Conservation (phyloP, 2,329 filamentous ascomycete species). For the Fusarium pseudograminearum region DNA sequence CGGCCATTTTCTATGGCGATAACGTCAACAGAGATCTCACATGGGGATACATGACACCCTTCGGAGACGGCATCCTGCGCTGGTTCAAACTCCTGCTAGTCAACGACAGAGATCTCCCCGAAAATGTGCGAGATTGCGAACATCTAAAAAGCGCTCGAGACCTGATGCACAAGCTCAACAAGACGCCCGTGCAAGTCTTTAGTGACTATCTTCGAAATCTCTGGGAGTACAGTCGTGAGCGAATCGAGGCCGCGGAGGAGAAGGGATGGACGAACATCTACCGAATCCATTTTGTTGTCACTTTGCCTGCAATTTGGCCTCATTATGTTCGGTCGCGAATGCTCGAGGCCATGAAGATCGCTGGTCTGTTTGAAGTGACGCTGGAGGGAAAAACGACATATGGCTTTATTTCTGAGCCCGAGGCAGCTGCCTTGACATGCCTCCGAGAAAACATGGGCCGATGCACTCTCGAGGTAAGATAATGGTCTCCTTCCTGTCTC, state of each 20-base stretch:
- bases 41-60: slow-evolving; percentile 53
- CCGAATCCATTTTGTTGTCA: slow-evolving; percentile 55
- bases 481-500: not conserved
- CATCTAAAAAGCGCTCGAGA: slow-evolving; percentile 38
- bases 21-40: rapidly evolving
- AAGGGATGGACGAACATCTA: slow-evolving; percentile 39
- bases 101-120: slow-evolving; percentile 51
- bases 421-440: slow-evolving; percentile 58
- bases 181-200: slow-evolving; percentile 49
- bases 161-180: slow-evolving; percentile 30
- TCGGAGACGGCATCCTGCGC: slow-evolving; percentile 38
- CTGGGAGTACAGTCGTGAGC: slow-evolving; percentile 49
- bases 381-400: slow-evolving; percentile 49
- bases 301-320: slow-evolving; percentile 61
- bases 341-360: slow-evolving; percentile 50
- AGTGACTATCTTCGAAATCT: slow-evolving; percentile 51
- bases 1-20: slow-evolving; percentile 42
- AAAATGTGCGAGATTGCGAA: slow-evolving; percentile 38
- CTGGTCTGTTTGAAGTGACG: slow-evolving; percentile 53
- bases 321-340: slow-evolving; percentile 54
- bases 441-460: slow-evolving; percentile 48
- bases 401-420: slow-evolving; percentile 58
- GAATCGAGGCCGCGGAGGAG: slow-evolving; percentile 47
- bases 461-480: slow-evolving; percentile 40
- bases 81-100: slow-evolving; percentile 61